Conservation (phyloP, 1,284 basidiomycete genomes). For the Porodaedalea pini region DNA sequence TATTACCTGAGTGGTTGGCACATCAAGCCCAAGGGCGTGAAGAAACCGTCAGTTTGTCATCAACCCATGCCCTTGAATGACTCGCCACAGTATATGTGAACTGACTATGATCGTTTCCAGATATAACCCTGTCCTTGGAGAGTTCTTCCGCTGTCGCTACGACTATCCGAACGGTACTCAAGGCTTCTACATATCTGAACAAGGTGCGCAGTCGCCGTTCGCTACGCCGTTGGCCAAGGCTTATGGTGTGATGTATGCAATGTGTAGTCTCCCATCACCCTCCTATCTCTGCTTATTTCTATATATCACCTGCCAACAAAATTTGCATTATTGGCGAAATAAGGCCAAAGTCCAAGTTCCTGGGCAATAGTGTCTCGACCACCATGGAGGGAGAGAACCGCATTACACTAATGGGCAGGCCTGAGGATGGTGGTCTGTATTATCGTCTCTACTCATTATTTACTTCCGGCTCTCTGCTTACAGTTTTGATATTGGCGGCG, state of each 20-base stretch:
- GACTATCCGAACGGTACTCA: slow-evolving; percentile 89
- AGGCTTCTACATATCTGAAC: slow-evolving; percentile 97
- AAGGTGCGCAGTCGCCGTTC: slow-evolving; percentile 52
- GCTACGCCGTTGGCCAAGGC: neutral
- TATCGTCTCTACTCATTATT: slow-evolving; percentile 1
- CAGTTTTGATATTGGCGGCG: too few species aligned
- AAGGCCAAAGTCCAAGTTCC: slow-evolving; percentile 92
- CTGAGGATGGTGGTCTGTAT: slow-evolving; percentile 79
- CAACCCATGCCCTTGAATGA: neutral
- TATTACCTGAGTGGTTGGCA: slow-evolving; percentile 99
- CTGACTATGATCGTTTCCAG: slow-evolving; percentile 36
- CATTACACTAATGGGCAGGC: slow-evolving; percentile 74
- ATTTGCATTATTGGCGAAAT: slow-evolving; percentile 88
- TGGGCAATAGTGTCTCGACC: slow-evolving; percentile 94
- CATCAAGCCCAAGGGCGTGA: slow-evolving; percentile 98
- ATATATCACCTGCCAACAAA: slow-evolving; percentile 89
- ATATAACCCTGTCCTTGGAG: slow-evolving; percentile 96
- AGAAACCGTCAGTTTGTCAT: slow-evolving; percentile 80
- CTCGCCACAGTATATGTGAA: neutral
- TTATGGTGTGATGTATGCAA: slow-evolving; percentile 9
- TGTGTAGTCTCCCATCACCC: slow-evolving; percentile 84
- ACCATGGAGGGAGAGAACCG: slow-evolving; percentile 96
- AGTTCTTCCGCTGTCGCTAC: slow-evolving; percentile 96
- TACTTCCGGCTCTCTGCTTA: too few species aligned
- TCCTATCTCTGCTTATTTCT: slow-evolving; percentile 96